phyloP scores from a whole-genome alignment of 371 early-diverging fungal species.

The Mortierella sp. region DNA sequence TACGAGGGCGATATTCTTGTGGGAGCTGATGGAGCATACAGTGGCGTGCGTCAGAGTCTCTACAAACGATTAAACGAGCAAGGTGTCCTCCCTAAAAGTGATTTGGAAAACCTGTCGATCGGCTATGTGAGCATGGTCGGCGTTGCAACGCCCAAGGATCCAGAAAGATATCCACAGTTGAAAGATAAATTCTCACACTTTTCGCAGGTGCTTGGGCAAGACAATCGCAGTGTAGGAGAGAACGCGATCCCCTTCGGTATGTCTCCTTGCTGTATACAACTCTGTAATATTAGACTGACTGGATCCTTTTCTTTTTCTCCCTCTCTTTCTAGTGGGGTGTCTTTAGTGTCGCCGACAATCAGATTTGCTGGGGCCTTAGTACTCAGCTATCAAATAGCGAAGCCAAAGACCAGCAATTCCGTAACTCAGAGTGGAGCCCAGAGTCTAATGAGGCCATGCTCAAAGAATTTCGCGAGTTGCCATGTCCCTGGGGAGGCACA shows the following conservation, averaged over 20 bases:
- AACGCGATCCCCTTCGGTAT: background rate
- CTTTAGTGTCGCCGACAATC: conserved; percentile 17
- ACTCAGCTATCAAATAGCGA: conserved; percentile 9
- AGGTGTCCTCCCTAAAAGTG: conserved; percentile 7
- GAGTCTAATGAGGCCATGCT: conserved; percentile 31
- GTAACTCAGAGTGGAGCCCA: conserved; percentile 39
- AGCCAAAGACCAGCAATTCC: conserved; percentile 17
- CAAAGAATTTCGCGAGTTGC: conserved; percentile 7
- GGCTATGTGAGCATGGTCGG: conserved; percentile 23
- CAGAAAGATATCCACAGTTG: conserved; percentile 19
- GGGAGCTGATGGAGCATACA: conserved; percentile 29
- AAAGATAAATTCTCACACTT: conserved; percentile 11
- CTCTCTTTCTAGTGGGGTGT: conserved; percentile 14
- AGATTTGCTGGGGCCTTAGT: conserved; percentile 25
- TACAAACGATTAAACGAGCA: conserved; percentile 18
- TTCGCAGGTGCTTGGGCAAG: conserved; percentile 11
- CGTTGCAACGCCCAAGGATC: conserved; percentile 8
- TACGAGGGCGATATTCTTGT: conserved; percentile 29
- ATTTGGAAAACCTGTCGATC: conserved; percentile 12
- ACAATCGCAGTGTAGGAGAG: conserved; percentile 4
- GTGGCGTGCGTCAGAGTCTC: conserved; percentile 22
- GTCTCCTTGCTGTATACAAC: background rate
- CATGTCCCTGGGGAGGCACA: conserved; percentile 17
- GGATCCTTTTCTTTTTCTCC: background rate
- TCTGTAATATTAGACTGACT: background rate